A percentile compares a stretch with the other conserved stretches of the same genome.
phyloP scores from a whole-genome alignment of 805 yeast genomes.

The Kazachstania bromeliacearum region DNA sequence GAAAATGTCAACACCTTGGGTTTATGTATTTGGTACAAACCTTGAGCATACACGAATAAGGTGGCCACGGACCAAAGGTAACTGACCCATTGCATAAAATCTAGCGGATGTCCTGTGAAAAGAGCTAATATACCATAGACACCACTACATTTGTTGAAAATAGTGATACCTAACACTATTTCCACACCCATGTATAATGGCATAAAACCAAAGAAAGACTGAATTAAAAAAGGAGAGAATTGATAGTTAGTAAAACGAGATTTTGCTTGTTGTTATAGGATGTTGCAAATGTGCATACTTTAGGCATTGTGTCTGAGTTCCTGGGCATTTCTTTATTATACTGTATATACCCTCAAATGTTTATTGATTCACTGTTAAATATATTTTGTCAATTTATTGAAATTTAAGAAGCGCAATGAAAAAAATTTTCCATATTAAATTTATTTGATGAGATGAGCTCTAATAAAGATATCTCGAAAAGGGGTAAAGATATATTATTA shows the following conservation, averaged over 20 bases:
- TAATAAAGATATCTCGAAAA: neutral
- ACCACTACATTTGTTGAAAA: slow-evolving; percentile 84
- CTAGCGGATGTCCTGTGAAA: slow-evolving; percentile 82
- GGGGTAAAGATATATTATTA: neutral
- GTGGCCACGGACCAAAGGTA: slow-evolving; percentile 56
- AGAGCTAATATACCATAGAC: slow-evolving; percentile 77
- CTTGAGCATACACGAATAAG: slow-evolving; percentile 57
- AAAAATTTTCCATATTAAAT: neutral
- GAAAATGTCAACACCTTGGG: slow-evolving; percentile 56
- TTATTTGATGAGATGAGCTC: slow-evolving; percentile 1
- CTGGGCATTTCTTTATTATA: neutral
- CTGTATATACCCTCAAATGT: too few species aligned
- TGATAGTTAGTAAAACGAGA: slow-evolving; percentile 8
- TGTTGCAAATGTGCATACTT: neutral
- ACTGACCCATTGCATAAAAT: slow-evolving; percentile 71
- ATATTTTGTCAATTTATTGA: too few species aligned
- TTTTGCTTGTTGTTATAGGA: too few species aligned
- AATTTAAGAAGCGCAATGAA: neutral
- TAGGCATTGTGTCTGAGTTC: neutral
- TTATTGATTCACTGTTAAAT: too few species aligned
- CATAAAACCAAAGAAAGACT: slow-evolving; percentile 57
- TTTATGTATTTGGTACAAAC: slow-evolving; percentile 40
- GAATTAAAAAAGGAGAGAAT: slow-evolving; percentile 5
- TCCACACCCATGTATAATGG: slow-evolving; percentile 89
- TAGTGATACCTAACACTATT: slow-evolving; percentile 59